Percentiles rank a stretch among this genome's conserved stretches.
Evolutionary conservation across 768 basidiomycete species (phyloP).

Genomic region (Phylloporus sp.): DNA sequence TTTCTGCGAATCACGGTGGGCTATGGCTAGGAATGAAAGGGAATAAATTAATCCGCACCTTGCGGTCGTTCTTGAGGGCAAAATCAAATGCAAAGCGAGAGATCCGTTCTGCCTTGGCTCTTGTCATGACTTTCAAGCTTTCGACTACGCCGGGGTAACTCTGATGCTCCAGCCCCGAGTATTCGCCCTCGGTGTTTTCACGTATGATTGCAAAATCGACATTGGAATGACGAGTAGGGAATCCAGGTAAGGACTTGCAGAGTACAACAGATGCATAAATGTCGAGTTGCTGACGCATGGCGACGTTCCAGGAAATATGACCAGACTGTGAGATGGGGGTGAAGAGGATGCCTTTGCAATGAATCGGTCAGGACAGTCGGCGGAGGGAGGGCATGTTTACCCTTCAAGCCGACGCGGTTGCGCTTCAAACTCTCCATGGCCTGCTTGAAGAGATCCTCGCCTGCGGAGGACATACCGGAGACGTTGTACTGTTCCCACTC

Average conservation of each 20-base stretch:
- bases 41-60: slow-evolving; percentile 45
- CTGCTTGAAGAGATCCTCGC: slow-evolving; percentile 93
- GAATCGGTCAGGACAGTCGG: slow-evolving; percentile 4
- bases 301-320: slow-evolving; percentile 99
- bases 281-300: slow-evolving; percentile 98
- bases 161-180: slow-evolving; percentile 97
- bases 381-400: slow-evolving; percentile 36
- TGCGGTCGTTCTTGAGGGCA: slow-evolving; percentile 96
- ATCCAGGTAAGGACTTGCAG: slow-evolving; percentile 95
- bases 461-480: slow-evolving; percentile 90
- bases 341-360: slow-evolving; percentile 82
- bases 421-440: slow-evolving; percentile 97
- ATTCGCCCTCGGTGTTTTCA: slow-evolving; percentile 99
- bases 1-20: slow-evolving; percentile 54
- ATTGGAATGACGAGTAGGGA: slow-evolving; percentile 91
- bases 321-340: slow-evolving; percentile 95
- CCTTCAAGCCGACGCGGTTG: slow-evolving; percentile 97
- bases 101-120: slow-evolving; percentile 93
- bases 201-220: slow-evolving; percentile 99
- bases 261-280: slow-evolving; percentile 98
- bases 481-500: slow-evolving; percentile 99
- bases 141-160: slow-evolving; percentile 98
- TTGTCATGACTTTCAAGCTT: slow-evolving; percentile 94
- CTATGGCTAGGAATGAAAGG: not conserved
- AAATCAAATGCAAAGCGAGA: slow-evolving; percentile 98